Percentiles rank a stretch among this genome's conserved stretches.
Conservation (phyloP, 768 basidiomycete genomes). For the Exidia glandulosa region DNA sequence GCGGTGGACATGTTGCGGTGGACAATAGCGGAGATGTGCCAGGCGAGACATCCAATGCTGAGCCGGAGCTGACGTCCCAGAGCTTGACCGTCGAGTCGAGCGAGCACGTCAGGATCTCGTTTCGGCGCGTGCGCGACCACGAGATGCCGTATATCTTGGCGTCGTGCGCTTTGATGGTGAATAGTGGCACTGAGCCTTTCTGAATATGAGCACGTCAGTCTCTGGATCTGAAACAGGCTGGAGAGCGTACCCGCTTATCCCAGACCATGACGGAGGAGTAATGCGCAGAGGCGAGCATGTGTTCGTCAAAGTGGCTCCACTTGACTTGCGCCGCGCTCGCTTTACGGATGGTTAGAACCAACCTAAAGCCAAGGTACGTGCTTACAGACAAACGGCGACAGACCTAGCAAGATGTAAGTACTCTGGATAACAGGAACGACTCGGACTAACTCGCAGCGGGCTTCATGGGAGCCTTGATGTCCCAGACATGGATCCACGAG, state of each 20-base stretch:
- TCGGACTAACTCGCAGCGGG: conserved; percentile 49
- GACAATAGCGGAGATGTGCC: too few relatives aligned
- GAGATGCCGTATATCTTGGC: conserved; percentile 97
- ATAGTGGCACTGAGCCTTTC: conserved; percentile 82
- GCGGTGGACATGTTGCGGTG: too few relatives aligned
- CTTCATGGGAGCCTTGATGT: conserved; percentile 58
- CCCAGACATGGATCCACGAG: conserved; percentile 93
- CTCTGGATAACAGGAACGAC: not conserved
- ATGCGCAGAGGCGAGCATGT: conserved; percentile 85
- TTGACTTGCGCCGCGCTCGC: conserved; percentile 92
- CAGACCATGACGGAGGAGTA: conserved; percentile 80
- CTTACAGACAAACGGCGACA: conserved; percentile 48
- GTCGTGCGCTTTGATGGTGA: conserved; percentile 67
- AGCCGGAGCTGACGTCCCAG: conserved; percentile 38
- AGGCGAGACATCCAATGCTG: too few relatives aligned
- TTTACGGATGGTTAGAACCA: conserved; percentile 14
- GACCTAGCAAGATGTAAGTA: conserved; percentile 23
- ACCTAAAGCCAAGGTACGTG: not conserved
- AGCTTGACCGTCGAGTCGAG: conserved; percentile 89
- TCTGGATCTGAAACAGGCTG: too few relatives aligned
- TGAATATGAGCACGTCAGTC: conserved; percentile 16
- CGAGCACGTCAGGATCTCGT: conserved; percentile 88
- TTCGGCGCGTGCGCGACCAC: conserved; percentile 69
- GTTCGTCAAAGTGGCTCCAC: conserved; percentile 83
- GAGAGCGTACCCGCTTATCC: conserved; percentile 71